These are phyloP conservation scores for Colletotrichum simmondsii DNA, from an alignment of 2,329 filamentous ascomycete genomes.

Conservation along the genomic window DNA sequence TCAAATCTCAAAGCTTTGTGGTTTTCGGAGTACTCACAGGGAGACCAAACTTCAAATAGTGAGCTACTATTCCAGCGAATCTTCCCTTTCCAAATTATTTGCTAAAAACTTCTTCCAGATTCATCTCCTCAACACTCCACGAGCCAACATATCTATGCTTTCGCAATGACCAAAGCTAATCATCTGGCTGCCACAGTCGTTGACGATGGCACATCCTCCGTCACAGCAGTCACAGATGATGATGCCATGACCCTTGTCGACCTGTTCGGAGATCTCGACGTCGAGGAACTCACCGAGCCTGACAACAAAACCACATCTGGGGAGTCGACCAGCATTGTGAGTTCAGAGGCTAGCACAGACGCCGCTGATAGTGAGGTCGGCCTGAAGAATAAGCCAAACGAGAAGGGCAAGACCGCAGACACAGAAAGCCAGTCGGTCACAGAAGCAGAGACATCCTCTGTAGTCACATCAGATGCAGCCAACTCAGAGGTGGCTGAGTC, in stretches of 20 bases:
- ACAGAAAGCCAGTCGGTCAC: background rate
- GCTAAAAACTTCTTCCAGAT: background rate
- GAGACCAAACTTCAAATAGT: background rate
- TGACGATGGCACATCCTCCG: conserved; percentile 8
- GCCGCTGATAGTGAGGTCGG: background rate
- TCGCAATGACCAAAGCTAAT: conserved; percentile 11
- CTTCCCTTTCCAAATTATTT: background rate
- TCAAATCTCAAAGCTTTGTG: background rate
- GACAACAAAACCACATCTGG: conserved; percentile 7
- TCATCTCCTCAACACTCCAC: background rate
- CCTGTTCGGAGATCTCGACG: background rate
- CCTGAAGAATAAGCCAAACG: background rate
- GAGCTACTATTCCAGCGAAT: background rate
- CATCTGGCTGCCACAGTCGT: background rate
- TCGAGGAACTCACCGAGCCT: background rate
- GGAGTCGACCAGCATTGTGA: conserved; percentile 11
- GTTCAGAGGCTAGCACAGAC: conserved; percentile 13
- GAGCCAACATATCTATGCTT: background rate
- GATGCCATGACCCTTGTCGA: conserved; percentile 20
- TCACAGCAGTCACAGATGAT: conserved; percentile 3
- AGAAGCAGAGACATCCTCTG: conserved; percentile 1
- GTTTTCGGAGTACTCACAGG: background rate
- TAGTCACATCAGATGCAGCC: conserved; percentile 2
- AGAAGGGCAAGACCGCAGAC: background rate
- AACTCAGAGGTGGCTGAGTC: conserved; percentile 5